Evolutionary conservation across 345 rosid genomes (phyloP).

Genomic region (Citrus inodora): DNA sequence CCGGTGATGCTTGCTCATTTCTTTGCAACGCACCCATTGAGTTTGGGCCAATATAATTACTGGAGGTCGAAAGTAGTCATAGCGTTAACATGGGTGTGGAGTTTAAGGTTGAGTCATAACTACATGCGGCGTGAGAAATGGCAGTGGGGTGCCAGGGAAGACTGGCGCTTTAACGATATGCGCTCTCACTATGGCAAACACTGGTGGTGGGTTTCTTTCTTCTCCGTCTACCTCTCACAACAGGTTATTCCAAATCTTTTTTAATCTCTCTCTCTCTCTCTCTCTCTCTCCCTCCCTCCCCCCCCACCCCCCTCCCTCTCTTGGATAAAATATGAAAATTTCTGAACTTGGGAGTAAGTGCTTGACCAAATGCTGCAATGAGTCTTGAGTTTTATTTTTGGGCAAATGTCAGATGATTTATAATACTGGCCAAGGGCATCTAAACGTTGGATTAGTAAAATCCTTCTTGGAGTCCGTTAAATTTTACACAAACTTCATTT

Average conservation of each 20-base stretch:
- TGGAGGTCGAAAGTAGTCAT: constrained; percentile 71
- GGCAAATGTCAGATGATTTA: background rate
- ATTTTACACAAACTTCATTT: background rate
- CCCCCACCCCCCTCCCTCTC: no score
- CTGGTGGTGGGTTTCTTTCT: constrained; percentile 98
- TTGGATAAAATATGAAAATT: background rate
- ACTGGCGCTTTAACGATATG: constrained; percentile 92
- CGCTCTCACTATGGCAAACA: constrained; percentile 70
- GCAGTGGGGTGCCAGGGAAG: constrained; percentile 97
- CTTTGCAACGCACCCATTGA: constrained; percentile 64
- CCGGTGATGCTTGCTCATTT: constrained; percentile 78
- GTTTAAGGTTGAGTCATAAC: constrained; percentile 76
- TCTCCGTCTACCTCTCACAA: constrained; percentile 77
- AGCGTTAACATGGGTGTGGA: constrained; percentile 73
- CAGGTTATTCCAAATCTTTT: constrained; percentile 45
- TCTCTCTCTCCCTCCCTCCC: background rate
- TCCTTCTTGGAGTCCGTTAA: background rate
- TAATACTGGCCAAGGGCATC: background rate
- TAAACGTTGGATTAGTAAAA: background rate
- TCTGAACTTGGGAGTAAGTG: constrained; percentile 2
- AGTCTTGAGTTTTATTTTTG: background rate
- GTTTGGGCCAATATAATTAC: constrained; percentile 41
- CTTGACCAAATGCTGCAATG: constrained; percentile 42
- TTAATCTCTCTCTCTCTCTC: no score
- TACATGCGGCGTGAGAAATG: constrained; percentile 94